These are phyloP conservation scores for Rhazya stricta DNA, from an alignment of 257 asterid genomes.

Conservation along the genomic window DNA sequence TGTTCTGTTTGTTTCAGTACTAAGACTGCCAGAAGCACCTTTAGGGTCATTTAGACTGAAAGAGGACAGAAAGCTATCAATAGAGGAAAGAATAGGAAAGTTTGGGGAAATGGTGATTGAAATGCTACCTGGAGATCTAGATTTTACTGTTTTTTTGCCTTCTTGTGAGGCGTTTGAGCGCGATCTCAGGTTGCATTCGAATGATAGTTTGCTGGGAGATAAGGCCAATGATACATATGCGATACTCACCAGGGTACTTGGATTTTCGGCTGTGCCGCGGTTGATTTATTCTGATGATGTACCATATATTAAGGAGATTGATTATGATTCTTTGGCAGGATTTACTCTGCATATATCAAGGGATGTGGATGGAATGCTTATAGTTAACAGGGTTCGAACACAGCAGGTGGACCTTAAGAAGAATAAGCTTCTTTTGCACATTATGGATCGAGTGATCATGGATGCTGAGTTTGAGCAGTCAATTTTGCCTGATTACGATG, in stretches of 20 bases:
- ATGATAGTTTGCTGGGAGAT: constrained; percentile 35
- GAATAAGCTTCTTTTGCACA: constrained; percentile 36
- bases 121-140: constrained; percentile 73
- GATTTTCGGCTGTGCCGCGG: constrained; percentile 68
- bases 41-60: constrained; percentile 13
- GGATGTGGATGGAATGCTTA: constrained; percentile 40
- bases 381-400: constrained; percentile 54
- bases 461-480: constrained; percentile 60
- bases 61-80: not conserved
- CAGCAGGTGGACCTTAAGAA: constrained; percentile 34
- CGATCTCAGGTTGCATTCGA: constrained; percentile 39
- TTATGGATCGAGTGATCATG: constrained; percentile 58
- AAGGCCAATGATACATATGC: constrained; percentile 44
- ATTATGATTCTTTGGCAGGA: constrained; percentile 62
- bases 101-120: constrained; percentile 47
- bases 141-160: constrained; percentile 71
- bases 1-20: constrained; percentile 38
- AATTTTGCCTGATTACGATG: constrained; percentile 21
- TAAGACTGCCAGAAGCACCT: constrained; percentile 34
- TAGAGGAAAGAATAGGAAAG: constrained; percentile 32
- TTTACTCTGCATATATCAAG: constrained; percentile 37
- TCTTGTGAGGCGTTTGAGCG: constrained; percentile 57
- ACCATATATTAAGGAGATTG: constrained; percentile 34
- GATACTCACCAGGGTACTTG: constrained; percentile 54
- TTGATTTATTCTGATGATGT: constrained; percentile 41